Evolutionary conservation across 2,329 filamentous ascomycete genomes (phyloP), one percentile per base, ranked within the genome.

Genomic region (Fusarium tuaranense): DNA sequence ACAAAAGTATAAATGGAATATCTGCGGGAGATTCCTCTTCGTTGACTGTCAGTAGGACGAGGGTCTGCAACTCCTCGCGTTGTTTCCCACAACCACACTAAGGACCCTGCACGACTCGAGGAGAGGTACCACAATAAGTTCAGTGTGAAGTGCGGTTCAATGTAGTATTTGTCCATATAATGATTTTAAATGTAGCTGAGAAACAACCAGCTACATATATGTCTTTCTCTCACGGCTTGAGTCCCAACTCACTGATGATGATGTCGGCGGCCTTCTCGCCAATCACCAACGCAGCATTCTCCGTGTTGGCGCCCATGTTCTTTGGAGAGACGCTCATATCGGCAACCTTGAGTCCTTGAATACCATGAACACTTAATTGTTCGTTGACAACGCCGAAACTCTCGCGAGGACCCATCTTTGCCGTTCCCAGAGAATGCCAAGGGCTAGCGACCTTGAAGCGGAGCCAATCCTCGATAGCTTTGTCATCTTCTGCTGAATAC

Each of bases 271-370:
- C 83, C 76, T 83, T 84, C 80, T 89, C 87, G 7, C 87, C 87
- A 36, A 88, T 79, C 14, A 84, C 67, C 30, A 88, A 74, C 1
- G 87, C 87, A 1, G 84, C 86, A 57, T 84, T 86, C 60, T 85
- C 84, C 5, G 87, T 88, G 67, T 89, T 88, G 6, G 82, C 83
- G 5, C 78, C 84, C 4, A 88, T 82, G 27, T 86, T 86, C 22
- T 69, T 60, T 1, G 83, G 82, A n/a, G 76, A 72, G 2, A 84
- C 73, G 63, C 82, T 82, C 65, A 84, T 41, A 65, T 85, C 81
- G 1, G 81, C 84, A 44, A 86, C 67, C 78, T 85, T 86, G 32
- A 87, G 73, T 0, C 80, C 78, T 63, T 82, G 66, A 0, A 83
- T 80, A 0, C 85, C 86, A 61, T 86, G 51, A n/a, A 55, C 51